phyloP scores from a whole-genome alignment of 257 asterid species.

The Lantana camara region DNA sequence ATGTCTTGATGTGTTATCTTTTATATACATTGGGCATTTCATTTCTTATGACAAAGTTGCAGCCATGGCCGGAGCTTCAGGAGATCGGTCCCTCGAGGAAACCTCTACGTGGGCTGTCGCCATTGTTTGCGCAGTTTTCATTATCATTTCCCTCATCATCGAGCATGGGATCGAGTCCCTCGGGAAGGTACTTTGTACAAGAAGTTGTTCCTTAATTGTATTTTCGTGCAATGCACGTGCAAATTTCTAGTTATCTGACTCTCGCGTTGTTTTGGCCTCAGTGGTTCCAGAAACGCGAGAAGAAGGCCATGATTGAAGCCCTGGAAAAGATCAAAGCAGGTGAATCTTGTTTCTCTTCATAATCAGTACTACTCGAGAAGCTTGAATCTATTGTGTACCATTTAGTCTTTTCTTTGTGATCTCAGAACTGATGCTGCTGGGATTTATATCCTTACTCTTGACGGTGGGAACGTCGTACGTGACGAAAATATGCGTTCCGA shows the following conservation, averaged over 20 bases:
- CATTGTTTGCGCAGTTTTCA: slow-evolving; percentile 60
- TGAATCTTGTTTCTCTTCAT: too few relatives aligned
- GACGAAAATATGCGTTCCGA: slow-evolving; percentile 55
- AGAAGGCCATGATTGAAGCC: slow-evolving; percentile 69
- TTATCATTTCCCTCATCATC: slow-evolving; percentile 54
- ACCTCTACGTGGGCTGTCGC: slow-evolving; percentile 95
- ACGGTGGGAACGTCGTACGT: slow-evolving; percentile 53
- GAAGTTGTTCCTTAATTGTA: too few relatives aligned
- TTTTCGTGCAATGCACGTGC: not conserved
- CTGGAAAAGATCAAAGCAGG: slow-evolving; percentile 76
- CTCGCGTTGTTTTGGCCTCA: slow-evolving; percentile 9
- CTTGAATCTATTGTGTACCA: too few relatives aligned
- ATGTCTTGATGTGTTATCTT: slow-evolving; percentile 11
- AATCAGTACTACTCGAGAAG: too few relatives aligned
- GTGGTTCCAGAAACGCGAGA: slow-evolving; percentile 72
- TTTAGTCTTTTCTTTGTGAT: not conserved
- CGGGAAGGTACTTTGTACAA: slow-evolving; percentile 57
- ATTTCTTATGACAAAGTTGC: not conserved
- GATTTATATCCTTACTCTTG: slow-evolving; percentile 66
- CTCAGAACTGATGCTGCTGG: slow-evolving; percentile 65
- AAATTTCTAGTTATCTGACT: too few relatives aligned
- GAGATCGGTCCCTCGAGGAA: slow-evolving; percentile 59
- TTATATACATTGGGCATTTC: not conserved
- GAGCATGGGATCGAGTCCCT: slow-evolving; percentile 76
- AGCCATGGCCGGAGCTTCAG: slow-evolving; percentile 39